phyloP scores from a whole-genome alignment of 805 yeast genomes.

The Metschnikowia borealis region DNA sequence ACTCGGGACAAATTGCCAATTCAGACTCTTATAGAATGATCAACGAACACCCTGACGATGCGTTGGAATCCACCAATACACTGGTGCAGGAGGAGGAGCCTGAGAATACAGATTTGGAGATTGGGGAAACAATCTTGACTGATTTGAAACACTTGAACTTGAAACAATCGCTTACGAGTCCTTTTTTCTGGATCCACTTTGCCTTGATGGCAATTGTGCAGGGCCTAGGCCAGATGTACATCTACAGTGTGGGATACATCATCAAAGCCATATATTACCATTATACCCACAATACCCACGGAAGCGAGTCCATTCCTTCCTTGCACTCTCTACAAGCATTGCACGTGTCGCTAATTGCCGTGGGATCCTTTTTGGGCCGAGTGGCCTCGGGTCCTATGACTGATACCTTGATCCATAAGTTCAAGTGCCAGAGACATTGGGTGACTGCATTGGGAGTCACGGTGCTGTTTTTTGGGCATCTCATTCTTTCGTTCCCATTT shows the following conservation, averaged over 20 bases:
- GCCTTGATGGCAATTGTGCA: constrained; percentile 29
- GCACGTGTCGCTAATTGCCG: constrained; percentile 32
- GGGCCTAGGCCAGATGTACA: constrained; percentile 38
- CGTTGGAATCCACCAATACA: neutral
- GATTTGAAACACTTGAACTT: constrained; percentile 16
- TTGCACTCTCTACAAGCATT: constrained; percentile 27
- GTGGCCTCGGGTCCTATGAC: constrained; percentile 31
- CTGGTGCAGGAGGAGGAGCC: neutral
- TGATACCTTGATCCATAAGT: constrained; percentile 24
- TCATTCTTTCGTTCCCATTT: constrained; percentile 16
- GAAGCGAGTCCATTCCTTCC: constrained; percentile 6
- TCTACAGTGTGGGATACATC: constrained; percentile 31
- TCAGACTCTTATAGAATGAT: neutral
- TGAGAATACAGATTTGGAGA: neutral
- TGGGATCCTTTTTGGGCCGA: constrained; percentile 30
- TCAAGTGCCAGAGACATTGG: constrained; percentile 31
- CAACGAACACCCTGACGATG: neutral
- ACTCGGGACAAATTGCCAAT: neutral
- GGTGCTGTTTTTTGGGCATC: constrained; percentile 30
- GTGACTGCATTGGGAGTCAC: constrained; percentile 25
- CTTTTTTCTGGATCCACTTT: constrained; percentile 32
- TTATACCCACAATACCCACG: neutral
- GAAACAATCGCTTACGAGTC: constrained; percentile 23
- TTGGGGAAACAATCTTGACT: neutral
- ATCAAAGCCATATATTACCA: constrained; percentile 25